A percentile compares a stretch with the other conserved stretches of the same genome.
Evolutionary conservation across 2,329 filamentous ascomycete species (phyloP).

Genomic region (Cadophora luteo-olivacea): DNA sequence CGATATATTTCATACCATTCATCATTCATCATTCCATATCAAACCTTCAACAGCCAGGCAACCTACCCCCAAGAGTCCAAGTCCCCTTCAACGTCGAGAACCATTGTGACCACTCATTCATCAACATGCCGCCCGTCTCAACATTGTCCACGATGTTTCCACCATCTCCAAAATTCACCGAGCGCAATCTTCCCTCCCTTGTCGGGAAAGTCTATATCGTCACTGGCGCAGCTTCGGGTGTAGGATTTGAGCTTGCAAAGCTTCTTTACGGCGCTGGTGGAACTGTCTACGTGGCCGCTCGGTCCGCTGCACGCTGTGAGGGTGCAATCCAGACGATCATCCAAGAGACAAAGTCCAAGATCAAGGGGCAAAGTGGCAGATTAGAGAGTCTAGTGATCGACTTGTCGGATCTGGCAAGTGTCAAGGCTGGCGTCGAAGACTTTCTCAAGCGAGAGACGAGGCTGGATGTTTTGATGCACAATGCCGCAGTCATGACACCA

Average conservation of each 20-base stretch:
- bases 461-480: constrained; percentile 53
- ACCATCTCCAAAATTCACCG: constrained; percentile 51
- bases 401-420: constrained; percentile 41
- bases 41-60: too few species aligned
- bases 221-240: constrained; percentile 47
- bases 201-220: constrained; percentile 51
- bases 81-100: not conserved
- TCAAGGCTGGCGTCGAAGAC: constrained; percentile 38
- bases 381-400: constrained; percentile 37
- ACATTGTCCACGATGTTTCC: constrained; percentile 41
- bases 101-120: not conserved
- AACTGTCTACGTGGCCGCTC: constrained; percentile 58
- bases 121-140: constrained; percentile 21
- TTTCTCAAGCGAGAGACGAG: constrained; percentile 44
- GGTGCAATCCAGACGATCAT: constrained; percentile 51
- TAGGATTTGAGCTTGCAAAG: constrained; percentile 55
- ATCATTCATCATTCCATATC: too few species aligned
- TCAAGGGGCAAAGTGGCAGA: constrained; percentile 26
- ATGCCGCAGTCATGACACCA: constrained; percentile 53
- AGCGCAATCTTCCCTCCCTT: constrained; percentile 49
- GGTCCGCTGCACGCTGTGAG: constrained; percentile 49
- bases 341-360: constrained; percentile 31
- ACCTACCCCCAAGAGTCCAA: too few species aligned
- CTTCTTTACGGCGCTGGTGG: constrained; percentile 57
- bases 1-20: too few species aligned